A percentile compares a stretch with the other conserved stretches of the same genome.
These are phyloP conservation scores for Populus davidiana DNA, from an alignment of 345 rosid genomes.

Conservation along the genomic window DNA sequence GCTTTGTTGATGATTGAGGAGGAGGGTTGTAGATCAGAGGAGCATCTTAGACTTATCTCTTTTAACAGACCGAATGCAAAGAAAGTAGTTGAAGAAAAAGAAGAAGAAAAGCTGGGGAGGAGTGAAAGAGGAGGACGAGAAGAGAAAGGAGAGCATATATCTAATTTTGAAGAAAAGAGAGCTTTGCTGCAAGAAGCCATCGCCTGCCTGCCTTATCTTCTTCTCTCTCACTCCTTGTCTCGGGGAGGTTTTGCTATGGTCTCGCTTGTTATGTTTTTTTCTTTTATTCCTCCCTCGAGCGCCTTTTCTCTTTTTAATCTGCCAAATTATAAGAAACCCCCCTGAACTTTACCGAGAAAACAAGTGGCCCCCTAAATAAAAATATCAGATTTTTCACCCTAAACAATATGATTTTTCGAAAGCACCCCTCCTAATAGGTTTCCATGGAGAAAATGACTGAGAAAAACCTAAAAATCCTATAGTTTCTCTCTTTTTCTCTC, in stretches of 20 bases:
- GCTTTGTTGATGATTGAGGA: conserved; percentile 17
- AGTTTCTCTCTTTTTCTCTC: too few species aligned
- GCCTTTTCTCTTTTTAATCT: too few species aligned
- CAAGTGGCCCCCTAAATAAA: too few species aligned
- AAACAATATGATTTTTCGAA: too few species aligned
- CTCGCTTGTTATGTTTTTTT: too few species aligned
- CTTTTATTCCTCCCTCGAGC: too few species aligned
- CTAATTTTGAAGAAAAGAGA: conserved; percentile 22
- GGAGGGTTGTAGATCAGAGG: conserved; percentile 14
- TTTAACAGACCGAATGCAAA: neutral
- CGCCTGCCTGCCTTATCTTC: conserved; percentile 17
- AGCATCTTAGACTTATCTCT: conserved; percentile 9
- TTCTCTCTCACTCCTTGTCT: neutral
- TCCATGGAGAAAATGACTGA: too few species aligned
- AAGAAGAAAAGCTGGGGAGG: conserved; percentile 12
- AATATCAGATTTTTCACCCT: too few species aligned
- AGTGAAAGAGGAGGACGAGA: conserved; percentile 17
- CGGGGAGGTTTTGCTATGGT: neutral
- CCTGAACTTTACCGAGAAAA: too few species aligned
- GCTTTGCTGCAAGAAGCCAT: conserved; percentile 45
- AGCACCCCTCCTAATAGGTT: too few species aligned
- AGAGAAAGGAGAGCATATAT: conserved; percentile 5
- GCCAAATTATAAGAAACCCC: too few species aligned
- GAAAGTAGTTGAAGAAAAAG: conserved; percentile 21
- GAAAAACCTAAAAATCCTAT: too few species aligned